Evolutionary conservation across 495 filamentous ascomycete genomes (phyloP), one percentile per base, ranked within the genome.

Genomic region (Aspergillus baeticus): DNA sequence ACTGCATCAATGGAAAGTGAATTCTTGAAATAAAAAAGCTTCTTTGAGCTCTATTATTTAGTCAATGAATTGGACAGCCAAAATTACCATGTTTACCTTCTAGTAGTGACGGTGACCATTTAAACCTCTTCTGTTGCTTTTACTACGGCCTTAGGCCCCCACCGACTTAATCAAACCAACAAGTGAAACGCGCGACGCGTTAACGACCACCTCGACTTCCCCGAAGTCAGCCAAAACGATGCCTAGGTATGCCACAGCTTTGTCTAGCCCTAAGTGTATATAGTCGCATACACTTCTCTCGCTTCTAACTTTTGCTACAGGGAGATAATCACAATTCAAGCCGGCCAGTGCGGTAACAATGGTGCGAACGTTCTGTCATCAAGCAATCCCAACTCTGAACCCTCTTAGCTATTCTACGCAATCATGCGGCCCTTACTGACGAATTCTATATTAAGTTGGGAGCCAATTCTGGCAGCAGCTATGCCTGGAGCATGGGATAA

Each of bases 271-370:
- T 38, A 10, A 10, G 6, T 15, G 22, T 23, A n/a, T 15, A 34
- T 31, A 11, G 26, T 18, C 10, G 33, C 31, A 34, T 6, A 20
- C 23, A 49, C 11, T 44, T 36, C n/a, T 49, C 23, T 11, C 11
- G 36, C n/a, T 37, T 23, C 26, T 57, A 33, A 56, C 48, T 33
- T 26, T 15, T 3, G 23, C n/a, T 52, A 6, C 44, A 98, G 94
- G 75, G 94, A 98, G 83, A 98, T 98, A 68, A 98, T 98, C 73
- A 98, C 95, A 35, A 89, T 98, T 59, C 94, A 98, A 77, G 92
- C 95, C 51, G 94, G 94, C 81, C 94, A 98, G 73, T 98, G 94
- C 84, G 94, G 94, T 81, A 98, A 98, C 73, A 97, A 91, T 80
- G 91, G 92, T 96, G 69, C 77, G 89, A 37, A 55, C 39, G 46